phyloP scores from a whole-genome alignment of 768 basidiomycete species.

The Podaxis rugospora region DNA sequence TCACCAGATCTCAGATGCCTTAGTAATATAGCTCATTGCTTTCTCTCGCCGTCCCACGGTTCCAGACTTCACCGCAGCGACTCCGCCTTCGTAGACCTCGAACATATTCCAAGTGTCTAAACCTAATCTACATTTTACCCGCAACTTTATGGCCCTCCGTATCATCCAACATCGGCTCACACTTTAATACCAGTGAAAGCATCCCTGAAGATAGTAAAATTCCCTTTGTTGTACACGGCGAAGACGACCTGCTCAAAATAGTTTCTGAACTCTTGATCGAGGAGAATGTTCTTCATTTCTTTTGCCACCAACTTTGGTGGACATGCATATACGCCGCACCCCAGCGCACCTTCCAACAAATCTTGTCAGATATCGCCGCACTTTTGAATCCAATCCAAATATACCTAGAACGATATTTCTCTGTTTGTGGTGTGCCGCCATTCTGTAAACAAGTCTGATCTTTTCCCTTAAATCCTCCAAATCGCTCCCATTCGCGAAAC shows the following conservation, averaged over 20 bases:
- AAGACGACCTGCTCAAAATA: conserved; percentile 37
- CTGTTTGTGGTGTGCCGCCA: conserved; percentile 35
- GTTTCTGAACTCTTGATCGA: conserved; percentile 38
- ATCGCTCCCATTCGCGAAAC: conserved; percentile 20
- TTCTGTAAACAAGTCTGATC: conserved; percentile 37
- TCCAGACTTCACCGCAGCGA: no score
- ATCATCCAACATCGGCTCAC: background rate
- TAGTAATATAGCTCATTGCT: no score
- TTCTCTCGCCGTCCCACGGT: no score
- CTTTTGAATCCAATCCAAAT: background rate
- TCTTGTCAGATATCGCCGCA: no score
- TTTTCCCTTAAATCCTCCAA: conserved; percentile 36
- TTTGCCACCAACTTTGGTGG: conserved; percentile 35
- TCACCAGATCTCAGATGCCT: no score
- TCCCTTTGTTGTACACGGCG: conserved; percentile 35
- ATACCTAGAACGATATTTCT: conserved; percentile 34
- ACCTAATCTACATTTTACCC: no score
- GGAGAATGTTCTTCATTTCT: conserved; percentile 37
- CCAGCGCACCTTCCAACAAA: conserved; percentile 33
- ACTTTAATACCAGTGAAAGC: conserved; percentile 18
- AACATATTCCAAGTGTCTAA: no score
- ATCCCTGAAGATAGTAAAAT: conserved; percentile 35
- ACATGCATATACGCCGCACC: conserved; percentile 39
- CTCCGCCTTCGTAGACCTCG: no score
- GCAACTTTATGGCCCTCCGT: no score